Evolutionary conservation across 1,284 basidiomycete species (phyloP).

Genomic region (Ceratobasidium sp.): DNA sequence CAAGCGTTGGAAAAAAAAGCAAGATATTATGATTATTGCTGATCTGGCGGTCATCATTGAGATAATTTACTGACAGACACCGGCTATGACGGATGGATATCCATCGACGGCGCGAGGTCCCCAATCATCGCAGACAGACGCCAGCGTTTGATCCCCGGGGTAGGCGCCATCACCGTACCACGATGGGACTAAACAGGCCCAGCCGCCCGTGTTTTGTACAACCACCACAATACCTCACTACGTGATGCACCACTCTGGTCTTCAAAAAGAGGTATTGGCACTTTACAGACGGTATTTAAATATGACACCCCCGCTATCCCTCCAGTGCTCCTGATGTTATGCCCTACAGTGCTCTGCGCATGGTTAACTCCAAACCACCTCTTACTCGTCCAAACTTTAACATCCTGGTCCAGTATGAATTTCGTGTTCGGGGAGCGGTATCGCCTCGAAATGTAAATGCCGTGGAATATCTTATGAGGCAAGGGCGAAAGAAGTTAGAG

Average conservation of each 20-base stretch:
- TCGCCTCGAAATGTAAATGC: conserved; percentile 70
- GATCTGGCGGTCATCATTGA: too few species aligned
- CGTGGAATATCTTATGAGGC: conserved; percentile 77
- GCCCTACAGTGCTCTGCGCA: conserved; percentile 70
- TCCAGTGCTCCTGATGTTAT: not conserved
- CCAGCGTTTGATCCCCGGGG: too few species aligned
- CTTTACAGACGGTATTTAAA: conserved; percentile 45
- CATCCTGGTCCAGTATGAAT: conserved; percentile 72
- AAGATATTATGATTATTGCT: too few species aligned
- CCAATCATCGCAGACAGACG: too few species aligned
- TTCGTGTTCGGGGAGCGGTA: conserved; percentile 67
- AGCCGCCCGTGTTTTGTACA: too few species aligned
- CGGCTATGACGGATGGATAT: too few species aligned
- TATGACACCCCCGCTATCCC: not conserved
- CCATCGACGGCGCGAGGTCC: too few species aligned
- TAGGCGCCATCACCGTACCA: too few species aligned
- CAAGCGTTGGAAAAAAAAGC: too few species aligned
- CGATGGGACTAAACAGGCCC: too few species aligned
- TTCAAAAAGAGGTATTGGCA: conserved; percentile 45
- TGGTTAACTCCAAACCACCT: conserved; percentile 72
- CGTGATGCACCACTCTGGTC: conserved; percentile 39
- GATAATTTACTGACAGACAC: too few species aligned
- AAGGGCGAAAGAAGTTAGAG: conserved; percentile 71
- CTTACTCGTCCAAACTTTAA: conserved; percentile 68
- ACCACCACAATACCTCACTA: too few species aligned